These are phyloP conservation scores for Entomophthora muscae DNA, from an alignment of 371 early-diverging fungal species.

Conservation along the genomic window DNA sequence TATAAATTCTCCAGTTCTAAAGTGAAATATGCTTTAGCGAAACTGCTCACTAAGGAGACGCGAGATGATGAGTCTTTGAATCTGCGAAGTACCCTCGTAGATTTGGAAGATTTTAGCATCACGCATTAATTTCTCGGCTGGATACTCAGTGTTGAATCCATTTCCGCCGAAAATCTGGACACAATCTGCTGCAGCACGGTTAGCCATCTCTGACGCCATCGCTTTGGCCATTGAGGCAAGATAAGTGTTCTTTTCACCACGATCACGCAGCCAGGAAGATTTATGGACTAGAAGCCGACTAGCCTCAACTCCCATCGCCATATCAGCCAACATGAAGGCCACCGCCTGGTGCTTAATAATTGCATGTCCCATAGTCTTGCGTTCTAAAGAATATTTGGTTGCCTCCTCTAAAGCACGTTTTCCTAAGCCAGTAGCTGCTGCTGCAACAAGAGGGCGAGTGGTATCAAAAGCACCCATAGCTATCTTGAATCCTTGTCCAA, in stretches of 20 bases:
- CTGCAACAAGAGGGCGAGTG: slow-evolving; percentile 82
- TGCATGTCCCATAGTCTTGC: slow-evolving; percentile 89
- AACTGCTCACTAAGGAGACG: slow-evolving; percentile 38
- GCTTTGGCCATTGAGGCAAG: slow-evolving; percentile 91
- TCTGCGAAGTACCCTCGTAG: slow-evolving; percentile 92
- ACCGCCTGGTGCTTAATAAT: slow-evolving; percentile 86
- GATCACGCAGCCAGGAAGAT: slow-evolving; percentile 71
- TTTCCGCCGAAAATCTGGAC: slow-evolving; percentile 95
- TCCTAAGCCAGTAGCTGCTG: slow-evolving; percentile 83
- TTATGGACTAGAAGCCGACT: slow-evolving; percentile 74
- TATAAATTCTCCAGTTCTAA: too few species aligned
- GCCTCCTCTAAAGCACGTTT: slow-evolving; percentile 92
- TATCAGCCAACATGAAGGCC: slow-evolving; percentile 91
- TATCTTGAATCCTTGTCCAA: slow-evolving; percentile 83
- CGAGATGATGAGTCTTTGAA: slow-evolving; percentile 82
- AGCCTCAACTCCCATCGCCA: slow-evolving; percentile 81
- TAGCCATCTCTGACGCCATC: slow-evolving; percentile 83
- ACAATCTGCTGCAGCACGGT: slow-evolving; percentile 86
- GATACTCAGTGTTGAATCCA: slow-evolving; percentile 79
- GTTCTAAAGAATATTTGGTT: slow-evolving; percentile 67
- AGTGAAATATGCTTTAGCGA: too few species aligned
- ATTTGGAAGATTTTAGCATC: slow-evolving; percentile 92
- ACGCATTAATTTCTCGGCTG: slow-evolving; percentile 79
- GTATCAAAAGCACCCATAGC: slow-evolving; percentile 96
- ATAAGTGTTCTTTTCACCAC: slow-evolving; percentile 75